Evolutionary conservation across 2,329 filamentous ascomycete genomes (phyloP).

Genomic region (Elsinoe arachidis): DNA sequence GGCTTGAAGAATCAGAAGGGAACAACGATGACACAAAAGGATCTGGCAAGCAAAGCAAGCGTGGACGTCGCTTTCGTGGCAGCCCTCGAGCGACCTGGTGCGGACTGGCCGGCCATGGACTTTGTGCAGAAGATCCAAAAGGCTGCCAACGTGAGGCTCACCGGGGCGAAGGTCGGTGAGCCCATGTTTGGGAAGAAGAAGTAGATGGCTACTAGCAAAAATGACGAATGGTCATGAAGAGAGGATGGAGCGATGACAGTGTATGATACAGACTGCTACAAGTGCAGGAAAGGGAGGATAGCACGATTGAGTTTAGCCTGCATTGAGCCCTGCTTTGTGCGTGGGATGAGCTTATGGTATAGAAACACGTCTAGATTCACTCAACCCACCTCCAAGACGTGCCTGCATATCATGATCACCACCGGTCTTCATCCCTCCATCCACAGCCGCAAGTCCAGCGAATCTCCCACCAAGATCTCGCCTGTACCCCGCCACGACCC

Average conservation of each 20-base stretch:
- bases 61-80: slow-evolving; percentile 70
- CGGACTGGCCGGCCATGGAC: slow-evolving; percentile 74
- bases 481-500: neutral
- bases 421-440: neutral
- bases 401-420: too few relatives aligned
- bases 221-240: neutral
- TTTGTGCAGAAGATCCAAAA: slow-evolving; percentile 78
- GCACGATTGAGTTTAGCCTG: slow-evolving; percentile 9
- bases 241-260: neutral
- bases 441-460: neutral
- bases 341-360: neutral
- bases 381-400: neutral
- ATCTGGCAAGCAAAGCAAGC: slow-evolving; percentile 79
- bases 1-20: slow-evolving; percentile 71
- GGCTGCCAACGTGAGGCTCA: slow-evolving; percentile 32
- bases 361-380: neutral
- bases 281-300: neutral
- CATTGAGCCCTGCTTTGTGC: slow-evolving; percentile 8
- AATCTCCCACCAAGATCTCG: neutral
- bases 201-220: slow-evolving; percentile 17
- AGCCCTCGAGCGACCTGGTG: slow-evolving; percentile 74
- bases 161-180: slow-evolving; percentile 55
- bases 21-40: slow-evolving; percentile 76
- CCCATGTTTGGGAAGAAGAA: slow-evolving; percentile 70
- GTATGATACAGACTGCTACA: slow-evolving; percentile 6